Evolutionary conservation across 495 filamentous ascomycete genomes (phyloP).

Genomic region (Chaetomium tenue): DNA sequence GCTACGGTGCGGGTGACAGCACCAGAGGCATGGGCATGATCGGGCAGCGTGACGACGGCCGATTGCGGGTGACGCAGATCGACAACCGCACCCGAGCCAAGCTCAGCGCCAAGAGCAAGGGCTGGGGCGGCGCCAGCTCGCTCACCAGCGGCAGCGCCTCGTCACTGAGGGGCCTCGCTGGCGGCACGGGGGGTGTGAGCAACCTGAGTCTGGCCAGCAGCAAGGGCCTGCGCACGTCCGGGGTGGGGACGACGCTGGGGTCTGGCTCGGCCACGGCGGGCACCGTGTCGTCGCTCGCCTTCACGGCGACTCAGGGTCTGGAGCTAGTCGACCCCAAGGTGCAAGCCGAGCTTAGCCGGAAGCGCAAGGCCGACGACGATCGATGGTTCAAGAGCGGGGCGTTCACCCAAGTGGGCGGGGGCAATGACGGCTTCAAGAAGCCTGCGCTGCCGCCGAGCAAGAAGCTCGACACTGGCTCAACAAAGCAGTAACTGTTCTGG

Average conservation of each 20-base stretch:
- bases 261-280: constrained; percentile 53
- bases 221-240: constrained; percentile 70
- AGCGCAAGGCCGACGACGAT: constrained; percentile 91
- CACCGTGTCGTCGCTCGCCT: constrained; percentile 84
- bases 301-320: constrained; percentile 90
- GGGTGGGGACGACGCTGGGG: constrained; percentile 67
- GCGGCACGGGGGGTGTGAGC: constrained; percentile 57
- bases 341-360: constrained; percentile 74
- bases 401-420: constrained; percentile 79
- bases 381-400: constrained; percentile 94
- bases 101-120: constrained; percentile 91
- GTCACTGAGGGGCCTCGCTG: constrained; percentile 69
- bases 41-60: constrained; percentile 79
- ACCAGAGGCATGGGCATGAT: constrained; percentile 95
- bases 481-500: constrained; percentile 31
- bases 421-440: constrained; percentile 50
- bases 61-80: constrained; percentile 81
- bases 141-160: constrained; percentile 67
- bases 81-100: constrained; percentile 91
- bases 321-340: constrained; percentile 95
- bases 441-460: constrained; percentile 64
- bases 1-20: constrained; percentile 82
- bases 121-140: constrained; percentile 79
- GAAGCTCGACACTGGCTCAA: constrained; percentile 52
- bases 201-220: constrained; percentile 65